Conservation (phyloP, 1,284 basidiomycete species). For the Microbotryum saponariae region DNA sequence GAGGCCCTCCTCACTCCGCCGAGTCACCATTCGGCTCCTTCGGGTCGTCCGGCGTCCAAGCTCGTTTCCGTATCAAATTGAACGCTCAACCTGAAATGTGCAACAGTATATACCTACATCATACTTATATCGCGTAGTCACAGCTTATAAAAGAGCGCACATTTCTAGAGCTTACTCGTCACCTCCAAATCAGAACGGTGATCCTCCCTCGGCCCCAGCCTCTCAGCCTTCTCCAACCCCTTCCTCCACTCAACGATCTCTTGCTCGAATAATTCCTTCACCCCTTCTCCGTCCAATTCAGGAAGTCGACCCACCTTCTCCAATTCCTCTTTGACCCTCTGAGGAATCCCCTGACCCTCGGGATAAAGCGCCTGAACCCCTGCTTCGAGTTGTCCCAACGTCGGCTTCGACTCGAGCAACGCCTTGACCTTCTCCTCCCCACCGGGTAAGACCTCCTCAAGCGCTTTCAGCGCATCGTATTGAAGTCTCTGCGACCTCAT, state of each 20-base stretch:
- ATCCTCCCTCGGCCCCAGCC: conserved; percentile 4
- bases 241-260: conserved; percentile 10
- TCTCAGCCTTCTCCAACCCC: conserved; percentile 5
- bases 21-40: too few species aligned
- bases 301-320: not conserved
- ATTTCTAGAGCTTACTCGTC: not conserved
- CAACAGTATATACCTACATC: too few species aligned
- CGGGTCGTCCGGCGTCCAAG: too few species aligned
- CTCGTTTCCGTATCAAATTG: too few species aligned
- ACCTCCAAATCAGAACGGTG: conserved; percentile 6
- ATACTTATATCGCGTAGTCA: too few species aligned
- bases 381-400: conserved; percentile 1
- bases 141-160: too few species aligned
- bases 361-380: not conserved
- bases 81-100: too few species aligned
- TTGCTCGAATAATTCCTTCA: conserved; percentile 8
- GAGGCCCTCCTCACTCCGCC: too few species aligned
- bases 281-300: not conserved
- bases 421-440: not conserved
- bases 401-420: conserved; percentile 18
- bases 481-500: conserved; percentile 34
- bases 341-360: not conserved
- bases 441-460: not conserved
- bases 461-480: conserved; percentile 7
- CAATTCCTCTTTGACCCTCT: not conserved